Conservation (phyloP, 306 rosid species). For the Herpetospermum pedunculosum region DNA sequence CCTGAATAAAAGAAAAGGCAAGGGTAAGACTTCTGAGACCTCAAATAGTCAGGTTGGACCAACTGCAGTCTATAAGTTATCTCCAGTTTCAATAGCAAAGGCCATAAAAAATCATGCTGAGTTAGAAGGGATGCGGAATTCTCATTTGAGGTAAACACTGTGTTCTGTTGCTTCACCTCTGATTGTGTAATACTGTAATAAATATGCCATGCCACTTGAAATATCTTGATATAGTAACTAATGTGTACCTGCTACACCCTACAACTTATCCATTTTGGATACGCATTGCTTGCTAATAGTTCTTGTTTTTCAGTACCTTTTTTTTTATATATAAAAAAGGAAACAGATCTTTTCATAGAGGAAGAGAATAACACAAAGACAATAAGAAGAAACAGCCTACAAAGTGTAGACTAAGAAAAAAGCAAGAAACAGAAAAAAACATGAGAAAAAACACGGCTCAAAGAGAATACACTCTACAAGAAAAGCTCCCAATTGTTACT, state of each 20-base stretch:
- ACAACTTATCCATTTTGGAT: neutral
- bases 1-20: slow-evolving; percentile 27
- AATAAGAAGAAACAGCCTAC: too few species aligned
- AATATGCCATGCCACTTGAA: neutral
- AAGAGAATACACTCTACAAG: too few species aligned
- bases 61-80: slow-evolving; percentile 34
- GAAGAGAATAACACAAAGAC: too few species aligned
- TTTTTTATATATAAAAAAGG: too few species aligned
- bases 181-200: neutral
- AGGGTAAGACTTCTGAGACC: slow-evolving; percentile 22
- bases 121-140: slow-evolving; percentile 74
- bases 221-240: neutral
- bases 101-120: slow-evolving; percentile 77
- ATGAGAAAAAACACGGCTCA: too few species aligned
- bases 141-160: slow-evolving; percentile 60
- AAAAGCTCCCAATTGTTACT: too few species aligned
- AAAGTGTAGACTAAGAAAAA: too few species aligned
- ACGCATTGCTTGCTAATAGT: neutral
- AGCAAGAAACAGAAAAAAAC: too few species aligned
- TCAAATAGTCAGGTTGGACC: slow-evolving; percentile 35
- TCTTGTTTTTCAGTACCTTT: neutral
- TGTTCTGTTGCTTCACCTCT: slow-evolving; percentile 6
- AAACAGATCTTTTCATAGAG: too few species aligned
- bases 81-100: slow-evolving; percentile 71
- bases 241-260: neutral